Evolutionary conservation across 768 basidiomycete species (phyloP), one percentile per base, ranked within the genome.

Genomic region (Cystofilobasidium bisporidii): DNA sequence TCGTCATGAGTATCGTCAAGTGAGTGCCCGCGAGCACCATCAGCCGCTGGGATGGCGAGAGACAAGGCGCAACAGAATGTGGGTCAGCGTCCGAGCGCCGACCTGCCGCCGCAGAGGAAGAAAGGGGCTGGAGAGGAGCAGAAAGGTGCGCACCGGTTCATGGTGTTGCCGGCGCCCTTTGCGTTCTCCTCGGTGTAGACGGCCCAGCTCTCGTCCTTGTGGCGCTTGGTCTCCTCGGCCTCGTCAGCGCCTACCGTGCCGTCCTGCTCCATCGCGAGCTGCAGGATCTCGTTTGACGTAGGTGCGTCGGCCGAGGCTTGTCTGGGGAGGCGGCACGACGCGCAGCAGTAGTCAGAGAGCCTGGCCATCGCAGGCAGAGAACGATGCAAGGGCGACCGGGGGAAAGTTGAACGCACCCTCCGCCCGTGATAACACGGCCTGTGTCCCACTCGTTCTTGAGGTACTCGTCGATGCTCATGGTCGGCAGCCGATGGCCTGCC

Each of bases 401-500:
- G 43, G 62, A 22, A 65, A 72, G 41, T n/a, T 64, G 24, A 59
- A 83, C 85, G 73, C 79, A 88, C 84, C 86, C 87, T 78, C 96
- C 96, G 18, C 96, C 96, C 38, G 88, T 81, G 69, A 97, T 90
- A 24, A 69, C 68, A 26, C 63, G 47, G 5, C 68, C 68, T 0
- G 57, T 60, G 41, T 63, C 68, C 26, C 63, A 69, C 74, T 99
- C 94, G 65, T 90, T 84, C 74, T 88, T 84, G 38, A 99, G 82
- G 74, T 93, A 97, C 77, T 98, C 89, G 72, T 98, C 94, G 66
- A 98, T 84, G 1, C 88, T 83, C 96, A 99, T 97, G 0, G 91
- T 92, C 6, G 96, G 96, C 38, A 98, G 79, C 50, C 86, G 83
- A 73, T 96, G 85, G 15, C 83, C 84, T 18, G 89, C 83, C 20